Base-by-base conservation (phyloP, 2,329 filamentous ascomycete species). In the Colletotrichum gigasporum region DNA sequence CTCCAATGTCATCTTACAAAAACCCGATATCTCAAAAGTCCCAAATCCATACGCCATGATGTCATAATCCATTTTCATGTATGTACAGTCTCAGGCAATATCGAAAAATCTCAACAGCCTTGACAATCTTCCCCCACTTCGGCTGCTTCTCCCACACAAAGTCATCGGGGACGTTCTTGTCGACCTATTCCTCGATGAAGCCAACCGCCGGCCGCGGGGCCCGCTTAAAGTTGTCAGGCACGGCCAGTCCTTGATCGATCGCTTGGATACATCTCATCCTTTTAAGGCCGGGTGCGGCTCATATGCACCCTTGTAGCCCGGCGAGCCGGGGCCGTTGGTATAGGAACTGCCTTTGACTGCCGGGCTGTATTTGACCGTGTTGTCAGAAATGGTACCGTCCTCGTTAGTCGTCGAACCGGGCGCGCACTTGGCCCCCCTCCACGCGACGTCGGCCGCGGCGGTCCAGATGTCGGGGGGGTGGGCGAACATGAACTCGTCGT, bases 381-480 rank as follows among this genome's bases (percentile, higher is more conserved):
- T 34, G 22, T 68, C 66, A 1, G 37, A 22, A n/a, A n/a, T n/a
- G n/a, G n/a, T n/a, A n/a, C n/a, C n/a, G n/a, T n/a, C n/a, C n/a
- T n/a, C n/a, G 22, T 63, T 58, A 8, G 35, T 42, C 1, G 67
- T 68, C 20, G 59, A 61, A 28, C 70, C 69, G 1, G 34, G 51
- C n/a, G 71, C 73, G 67, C 78, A 81, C 32, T 63, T 54, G 10
- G 62, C 72, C 9, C 71, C 70, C 14, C 71, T 70, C 73, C 80
- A 83, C 1, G 76, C 75, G 2, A 77, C 71, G 6, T 73, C 72
- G 2, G 74, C 75, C 28, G 79, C 80, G 22, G 75, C 77, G 28
- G 73, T 75, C 87, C 87, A 90, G 34, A 84, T 63, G 11, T 75
- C 75, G 5, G 74, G 76, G 0, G 83, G 78, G 61, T 86, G 76